Base-by-base conservation (phyloP, 352 stramenopile genomes). In the Globisporangium spinosum region DNA sequence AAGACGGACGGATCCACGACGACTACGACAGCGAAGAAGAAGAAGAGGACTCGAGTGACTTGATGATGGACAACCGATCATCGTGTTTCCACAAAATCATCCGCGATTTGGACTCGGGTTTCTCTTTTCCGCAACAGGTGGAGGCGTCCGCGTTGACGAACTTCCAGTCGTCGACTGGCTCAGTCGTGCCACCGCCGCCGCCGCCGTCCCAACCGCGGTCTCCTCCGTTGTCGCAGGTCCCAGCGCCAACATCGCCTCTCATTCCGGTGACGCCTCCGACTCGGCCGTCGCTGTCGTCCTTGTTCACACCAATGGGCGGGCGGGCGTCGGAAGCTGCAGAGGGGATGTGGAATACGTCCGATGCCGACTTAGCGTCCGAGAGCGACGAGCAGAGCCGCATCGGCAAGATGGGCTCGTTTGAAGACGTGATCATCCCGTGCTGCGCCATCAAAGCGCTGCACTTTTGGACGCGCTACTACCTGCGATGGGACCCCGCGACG, bases 391-490 rank as follows among this genome's bases (percentile, higher is more conserved):
- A 76, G 15, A 77, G 73, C 61, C 67, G 77, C 3, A 77, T 73
- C 45, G 71, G 66, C 17, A 67, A 68, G 15, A 71, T 78, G 25
- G 68, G 68, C 0, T 73, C 71, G 2, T 77, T 78, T 27, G 78
- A 88, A 59, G 78, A 91, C 59, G 78, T 94, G 43, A 82, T 95
- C 20, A 73, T 90, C 9, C 87, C 85, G 25, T 89, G 82, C 43
- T 83, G 76, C 25, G 80, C 82, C 55, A 83, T 89, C 17, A 90
- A 90, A 29, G 78, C 82, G 40, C 68, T 95, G 12, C 73, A 77
- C 47, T 92, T 95, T 27, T 95, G 87, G 87, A 75, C 78, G 13
- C 76, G 83, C 17, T 95, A 94, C 64, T 95, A 93, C 43, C 62
- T 95, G 63, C 83, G 87, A 5, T 94, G 85, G 83, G 84, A 95